A percentile compares a stretch with the other conserved stretches of the same genome.
Conservation (phyloP, 164 flowering plant species). For the Cinnamomum micranthum region DNA sequence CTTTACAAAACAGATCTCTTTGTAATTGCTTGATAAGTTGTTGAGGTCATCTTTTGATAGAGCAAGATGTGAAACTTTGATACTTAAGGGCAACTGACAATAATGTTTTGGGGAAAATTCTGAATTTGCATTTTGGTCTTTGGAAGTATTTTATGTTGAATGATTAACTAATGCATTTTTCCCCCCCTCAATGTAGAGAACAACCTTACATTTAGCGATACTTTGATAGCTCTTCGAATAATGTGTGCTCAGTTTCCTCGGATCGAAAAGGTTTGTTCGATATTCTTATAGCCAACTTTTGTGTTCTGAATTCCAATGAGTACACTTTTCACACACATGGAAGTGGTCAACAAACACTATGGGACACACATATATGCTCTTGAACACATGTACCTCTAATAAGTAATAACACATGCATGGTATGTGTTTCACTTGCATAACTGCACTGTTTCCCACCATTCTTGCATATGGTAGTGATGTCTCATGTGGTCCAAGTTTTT, state of each 20-base stretch:
- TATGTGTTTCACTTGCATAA: not conserved
- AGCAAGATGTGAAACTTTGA: not conserved
- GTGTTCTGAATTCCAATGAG: not conserved
- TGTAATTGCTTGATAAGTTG: not conserved
- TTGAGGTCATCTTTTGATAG: not conserved
- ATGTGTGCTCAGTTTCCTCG: conserved; percentile 88
- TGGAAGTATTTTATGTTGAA: not conserved
- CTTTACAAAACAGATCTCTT: not conserved
- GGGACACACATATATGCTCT: not conserved
- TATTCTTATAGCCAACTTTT: not conserved
- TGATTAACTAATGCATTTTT: not conserved
- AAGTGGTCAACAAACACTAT: not conserved
- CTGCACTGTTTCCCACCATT: not conserved
- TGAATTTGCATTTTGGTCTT: not conserved
- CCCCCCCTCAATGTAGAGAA: conserved; percentile 37
- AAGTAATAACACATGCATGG: not conserved
- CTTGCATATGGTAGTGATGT: not conserved
- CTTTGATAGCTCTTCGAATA: conserved; percentile 71
- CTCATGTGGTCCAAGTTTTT: not conserved
- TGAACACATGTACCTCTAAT: not conserved
- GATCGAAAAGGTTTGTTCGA: conserved; percentile 53
- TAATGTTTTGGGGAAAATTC: not conserved
- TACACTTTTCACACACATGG: not conserved
- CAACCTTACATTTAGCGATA: conserved; percentile 66
- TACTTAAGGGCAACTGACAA: not conserved